Percentiles rank a stretch among this genome's conserved stretches.
phyloP scores from a whole-genome alignment of 2,329 filamentous ascomycete species.

The Neoarthrinium moseri region DNA sequence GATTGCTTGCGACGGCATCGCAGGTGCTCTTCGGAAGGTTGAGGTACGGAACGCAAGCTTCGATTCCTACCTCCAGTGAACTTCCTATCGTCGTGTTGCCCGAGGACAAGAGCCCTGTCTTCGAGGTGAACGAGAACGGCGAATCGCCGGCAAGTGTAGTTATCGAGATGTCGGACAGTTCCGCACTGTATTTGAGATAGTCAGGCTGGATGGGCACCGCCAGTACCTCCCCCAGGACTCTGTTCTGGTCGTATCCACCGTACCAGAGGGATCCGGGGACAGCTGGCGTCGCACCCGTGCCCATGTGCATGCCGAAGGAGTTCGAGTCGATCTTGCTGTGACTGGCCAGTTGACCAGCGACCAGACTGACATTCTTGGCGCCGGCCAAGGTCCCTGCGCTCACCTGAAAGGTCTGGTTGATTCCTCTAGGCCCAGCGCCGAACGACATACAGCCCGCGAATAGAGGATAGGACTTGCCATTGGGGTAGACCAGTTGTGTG shows the following conservation, averaged over 20 bases:
- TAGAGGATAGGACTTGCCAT: constrained; percentile 16
- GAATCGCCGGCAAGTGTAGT: constrained; percentile 33
- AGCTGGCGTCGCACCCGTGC: constrained; percentile 19
- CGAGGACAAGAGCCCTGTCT: constrained; percentile 19
- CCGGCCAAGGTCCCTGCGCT: background rate
- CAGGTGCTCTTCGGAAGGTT: constrained; percentile 36
- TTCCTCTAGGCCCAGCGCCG: constrained; percentile 11
- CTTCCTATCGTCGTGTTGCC: constrained; percentile 18
- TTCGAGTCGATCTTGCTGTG: constrained; percentile 27
- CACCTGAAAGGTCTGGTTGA: constrained; percentile 12
- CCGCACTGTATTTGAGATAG: constrained; percentile 11
- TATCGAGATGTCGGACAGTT: constrained; percentile 35
- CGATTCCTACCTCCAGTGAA: constrained; percentile 22
- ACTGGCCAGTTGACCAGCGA: constrained; percentile 14
- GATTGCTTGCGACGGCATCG: constrained; percentile 30
- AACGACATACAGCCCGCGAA: constrained; percentile 25
- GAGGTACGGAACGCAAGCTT: constrained; percentile 32
- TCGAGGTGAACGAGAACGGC: constrained; percentile 28
- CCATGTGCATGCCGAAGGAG: constrained; percentile 38
- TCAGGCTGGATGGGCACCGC: constrained; percentile 8
- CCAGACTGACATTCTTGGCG: constrained; percentile 15
- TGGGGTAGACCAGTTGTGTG: constrained; percentile 16
- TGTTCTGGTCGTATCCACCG: constrained; percentile 34
- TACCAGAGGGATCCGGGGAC: constrained; percentile 27
- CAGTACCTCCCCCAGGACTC: constrained; percentile 26